Base-by-base conservation (phyloP, 2,329 filamentous ascomycete species). In the Sporothrix brunneoviolacea region DNA sequence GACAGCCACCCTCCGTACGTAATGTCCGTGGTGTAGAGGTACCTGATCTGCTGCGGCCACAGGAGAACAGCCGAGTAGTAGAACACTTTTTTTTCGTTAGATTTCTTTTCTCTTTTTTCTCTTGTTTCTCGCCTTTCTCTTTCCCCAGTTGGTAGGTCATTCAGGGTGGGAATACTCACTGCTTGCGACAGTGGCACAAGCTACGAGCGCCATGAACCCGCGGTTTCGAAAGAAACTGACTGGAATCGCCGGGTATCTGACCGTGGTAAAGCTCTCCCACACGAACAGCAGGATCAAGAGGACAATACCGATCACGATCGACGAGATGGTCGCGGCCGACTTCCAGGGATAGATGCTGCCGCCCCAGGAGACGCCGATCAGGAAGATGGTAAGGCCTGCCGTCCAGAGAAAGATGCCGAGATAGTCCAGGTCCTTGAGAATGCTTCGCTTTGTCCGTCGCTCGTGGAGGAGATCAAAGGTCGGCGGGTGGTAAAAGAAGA, bases 361-460 rank as follows among this genome's bases (percentile, higher is more conserved):
- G 18, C 69, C 70, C 60, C 69, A 73, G 16, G 69, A 70, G 47
- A 75, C 61, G 5, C 72, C 71, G 54, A 75, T 70, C 13, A 75
- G 60, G 49, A 74, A 68, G 1, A 74, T 59, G 13, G 67, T 68
- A 2, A 74, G 66, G 6, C 72, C 71, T 3, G 65, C 65, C 7
- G 67, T 70, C 62, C 68, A 74, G 27, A 75, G 62, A 55, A 72
- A 66, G 33, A 72, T 68, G 4, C 72, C 72, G 30, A 71, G 40
- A 56, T 70, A 54, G 56, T 74, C 67, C 13, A 68, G 61, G 10
- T 65, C 59, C 33, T 61, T 65, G 1, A 70, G 51, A 8, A 68
- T 46, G 50, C 66, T 58, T 28, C 55, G 57, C 55, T 65, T 66
- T 7, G 63, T 68, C 58, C 66, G 68, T 32, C 60, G 57, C 30